Conservation (phyloP, 2,329 filamentous ascomycete genomes). For the Coniochaeta prunicola region DNA sequence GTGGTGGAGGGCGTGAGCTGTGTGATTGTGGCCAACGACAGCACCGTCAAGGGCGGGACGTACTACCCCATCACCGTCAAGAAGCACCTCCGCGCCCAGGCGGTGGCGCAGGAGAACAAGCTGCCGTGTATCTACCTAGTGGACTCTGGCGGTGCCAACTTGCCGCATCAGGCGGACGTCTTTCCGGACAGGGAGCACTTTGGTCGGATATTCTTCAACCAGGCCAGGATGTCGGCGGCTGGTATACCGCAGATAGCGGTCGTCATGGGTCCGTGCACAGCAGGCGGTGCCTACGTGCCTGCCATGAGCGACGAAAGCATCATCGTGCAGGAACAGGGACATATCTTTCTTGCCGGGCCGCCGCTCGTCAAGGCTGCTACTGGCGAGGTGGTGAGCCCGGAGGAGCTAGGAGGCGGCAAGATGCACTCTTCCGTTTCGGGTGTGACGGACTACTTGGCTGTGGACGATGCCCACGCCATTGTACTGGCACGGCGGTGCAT, state of each 20-base stretch:
- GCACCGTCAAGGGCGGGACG: slow-evolving; percentile 93
- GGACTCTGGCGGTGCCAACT: slow-evolving; percentile 89
- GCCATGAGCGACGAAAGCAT: slow-evolving; percentile 98
- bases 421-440: slow-evolving; percentile 88
- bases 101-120: slow-evolving; percentile 82
- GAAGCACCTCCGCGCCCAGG: slow-evolving; percentile 90
- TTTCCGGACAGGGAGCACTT: slow-evolving; percentile 96
- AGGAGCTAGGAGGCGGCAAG: slow-evolving; percentile 83
- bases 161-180: slow-evolving; percentile 91
- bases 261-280: slow-evolving; percentile 96
- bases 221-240: slow-evolving; percentile 82
- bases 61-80: slow-evolving; percentile 98
- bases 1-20: slow-evolving; percentile 86
- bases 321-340: slow-evolving; percentile 92
- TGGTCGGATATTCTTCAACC: slow-evolving; percentile 96
- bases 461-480: slow-evolving; percentile 88
- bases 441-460: slow-evolving; percentile 90
- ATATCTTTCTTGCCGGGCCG: slow-evolving; percentile 92
- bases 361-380: slow-evolving; percentile 95
- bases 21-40: slow-evolving; percentile 92
- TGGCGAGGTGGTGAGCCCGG: slow-evolving; percentile 82
- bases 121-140: slow-evolving; percentile 89
- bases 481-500: slow-evolving; percentile 78
- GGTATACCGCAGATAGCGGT: slow-evolving; percentile 92
- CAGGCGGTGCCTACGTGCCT: slow-evolving; percentile 90